Conservation (phyloP, 2,329 filamentous ascomycete species). For the Verticillium nonalfalfae region DNA sequence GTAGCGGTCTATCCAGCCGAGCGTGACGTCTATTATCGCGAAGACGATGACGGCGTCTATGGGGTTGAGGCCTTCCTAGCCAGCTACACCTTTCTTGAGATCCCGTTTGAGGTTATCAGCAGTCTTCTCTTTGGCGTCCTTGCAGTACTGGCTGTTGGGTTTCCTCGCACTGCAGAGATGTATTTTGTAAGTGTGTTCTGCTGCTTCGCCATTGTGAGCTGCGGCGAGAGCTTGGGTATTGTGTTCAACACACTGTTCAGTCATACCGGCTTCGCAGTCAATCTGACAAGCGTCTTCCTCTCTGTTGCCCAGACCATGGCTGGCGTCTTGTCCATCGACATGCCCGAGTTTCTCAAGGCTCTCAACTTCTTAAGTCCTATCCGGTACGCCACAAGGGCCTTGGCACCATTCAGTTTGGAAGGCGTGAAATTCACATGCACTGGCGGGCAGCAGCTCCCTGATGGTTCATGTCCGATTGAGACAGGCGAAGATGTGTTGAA, state of each 20-base stretch:
- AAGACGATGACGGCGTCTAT: conserved; percentile 69
- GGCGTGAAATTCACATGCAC: conserved; percentile 59
- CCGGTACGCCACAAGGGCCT: conserved; percentile 61
- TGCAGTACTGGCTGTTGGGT: conserved; percentile 56
- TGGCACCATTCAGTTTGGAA: conserved; percentile 59
- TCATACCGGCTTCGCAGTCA: conserved; percentile 72
- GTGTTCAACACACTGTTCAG: conserved; percentile 72
- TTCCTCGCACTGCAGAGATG: conserved; percentile 55
- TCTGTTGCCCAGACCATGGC: conserved; percentile 66
- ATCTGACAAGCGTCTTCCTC: conserved; percentile 63
- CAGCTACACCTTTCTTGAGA: conserved; percentile 63
- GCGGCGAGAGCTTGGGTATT: conserved; percentile 70
- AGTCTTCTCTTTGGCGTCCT: conserved; percentile 61
- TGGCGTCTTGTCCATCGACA: conserved; percentile 63
- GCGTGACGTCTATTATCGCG: conserved; percentile 70
- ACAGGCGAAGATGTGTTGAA: conserved; percentile 61
- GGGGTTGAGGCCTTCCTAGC: conserved; percentile 64
- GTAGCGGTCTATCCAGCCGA: conserved; percentile 68
- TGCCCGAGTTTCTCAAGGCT: conserved; percentile 58
- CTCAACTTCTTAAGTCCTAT: conserved; percentile 69
- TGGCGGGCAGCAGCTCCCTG: conserved; percentile 48
- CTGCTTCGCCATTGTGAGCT: conserved; percentile 67
- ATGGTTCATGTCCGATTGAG: conserved; percentile 57
- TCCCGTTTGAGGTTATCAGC: conserved; percentile 64
- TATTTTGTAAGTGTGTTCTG: conserved; percentile 64